Evolutionary conservation across 2,329 filamentous ascomycete species (phyloP), one percentile per base, ranked within the genome.

Genomic region (Verticillium nubilum): DNA sequence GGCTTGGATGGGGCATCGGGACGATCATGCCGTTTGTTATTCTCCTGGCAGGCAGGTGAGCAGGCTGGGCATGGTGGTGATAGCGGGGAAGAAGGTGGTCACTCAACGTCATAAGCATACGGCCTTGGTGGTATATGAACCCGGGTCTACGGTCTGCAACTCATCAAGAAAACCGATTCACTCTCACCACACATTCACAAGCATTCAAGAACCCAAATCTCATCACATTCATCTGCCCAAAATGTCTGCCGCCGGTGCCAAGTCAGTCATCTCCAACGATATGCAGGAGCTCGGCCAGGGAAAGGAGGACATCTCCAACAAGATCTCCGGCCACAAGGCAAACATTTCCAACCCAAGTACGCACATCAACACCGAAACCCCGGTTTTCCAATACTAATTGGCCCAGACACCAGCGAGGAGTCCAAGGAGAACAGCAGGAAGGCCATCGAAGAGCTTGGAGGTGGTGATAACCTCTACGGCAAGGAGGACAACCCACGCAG

Each of bases 301-400:
- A 57, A 63, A 62, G 61, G 68, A 70, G 54, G 65, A 67, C 29
- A 61, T 66, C 60, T 69, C 68, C 52, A 59, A 69, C 60, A 61
- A 65, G 55, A 70, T 70, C 58, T 66, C 65, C 63, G 77, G 78
- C 15, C 76, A 80, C 67, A 79, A 79, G 68, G 77, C 78, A 2
- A 80, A 80, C 62, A 63, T 80, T 19, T 72, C 73, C 59, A 80
- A 80, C 61, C 76, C 77, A 10, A 80, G 78, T 80, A 68, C 50
- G 68, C n/a, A n/a, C n/a, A n/a, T n/a, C n/a, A n/a, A n/a, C n/a
- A n/a, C n/a, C n/a, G n/a, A n/a, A n/a, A n/a, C n/a, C n/a, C n/a
- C n/a, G n/a, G n/a, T n/a, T n/a, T n/a, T 50, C n/a, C n/a, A 25
- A 5, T 13, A 15, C 31, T 56, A 3, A 57, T 42, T n/a, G 4